Evolutionary conservation across 2,329 filamentous ascomycete species (phyloP).

Genomic region (Cladosporium sp.): DNA sequence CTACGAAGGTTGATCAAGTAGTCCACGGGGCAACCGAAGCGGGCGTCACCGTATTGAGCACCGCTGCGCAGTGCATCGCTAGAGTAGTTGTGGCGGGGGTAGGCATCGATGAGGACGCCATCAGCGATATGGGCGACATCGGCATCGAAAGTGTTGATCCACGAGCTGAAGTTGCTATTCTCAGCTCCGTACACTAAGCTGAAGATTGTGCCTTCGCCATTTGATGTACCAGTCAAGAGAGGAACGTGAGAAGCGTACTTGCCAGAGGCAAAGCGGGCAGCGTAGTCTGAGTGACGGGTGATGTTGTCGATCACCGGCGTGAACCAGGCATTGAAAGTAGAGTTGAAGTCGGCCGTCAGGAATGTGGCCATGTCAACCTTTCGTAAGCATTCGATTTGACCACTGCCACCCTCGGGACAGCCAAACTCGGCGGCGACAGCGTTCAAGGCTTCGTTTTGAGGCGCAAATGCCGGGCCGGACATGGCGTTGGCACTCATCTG

Average conservation of each 20-base stretch:
- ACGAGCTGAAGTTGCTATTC: slow-evolving; percentile 35
- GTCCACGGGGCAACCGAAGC: slow-evolving; percentile 21
- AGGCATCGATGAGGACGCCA: slow-evolving; percentile 30
- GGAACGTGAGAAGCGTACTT: slow-evolving; percentile 15
- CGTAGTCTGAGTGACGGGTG: slow-evolving; percentile 5
- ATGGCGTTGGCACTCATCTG: slow-evolving; percentile 43
- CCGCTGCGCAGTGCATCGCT: slow-evolving; percentile 41
- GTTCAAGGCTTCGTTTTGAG: slow-evolving; percentile 35
- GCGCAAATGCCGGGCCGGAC: slow-evolving; percentile 39
- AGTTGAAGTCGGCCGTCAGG: slow-evolving; percentile 33
- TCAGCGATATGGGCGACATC: slow-evolving; percentile 38
- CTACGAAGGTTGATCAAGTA: slow-evolving; percentile 8
- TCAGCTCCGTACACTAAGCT: background rate
- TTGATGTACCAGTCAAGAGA: slow-evolving; percentile 24
- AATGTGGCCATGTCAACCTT: slow-evolving; percentile 28
- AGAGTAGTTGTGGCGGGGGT: slow-evolving; percentile 35
- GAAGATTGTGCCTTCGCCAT: slow-evolving; percentile 23
- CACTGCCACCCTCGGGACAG: slow-evolving; percentile 28
- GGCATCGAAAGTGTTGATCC: slow-evolving; percentile 43
- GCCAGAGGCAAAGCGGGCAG: slow-evolving; percentile 4
- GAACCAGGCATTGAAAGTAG: slow-evolving; percentile 15
- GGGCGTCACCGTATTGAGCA: slow-evolving; percentile 39
- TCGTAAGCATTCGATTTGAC: slow-evolving; percentile 39
- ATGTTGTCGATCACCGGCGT: slow-evolving; percentile 2
- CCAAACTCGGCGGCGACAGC: slow-evolving; percentile 36